Percentiles rank a stretch among this genome's conserved stretches.
Conservation (phyloP, 1,139 yeast species). For the Taiozyma onychis region DNA sequence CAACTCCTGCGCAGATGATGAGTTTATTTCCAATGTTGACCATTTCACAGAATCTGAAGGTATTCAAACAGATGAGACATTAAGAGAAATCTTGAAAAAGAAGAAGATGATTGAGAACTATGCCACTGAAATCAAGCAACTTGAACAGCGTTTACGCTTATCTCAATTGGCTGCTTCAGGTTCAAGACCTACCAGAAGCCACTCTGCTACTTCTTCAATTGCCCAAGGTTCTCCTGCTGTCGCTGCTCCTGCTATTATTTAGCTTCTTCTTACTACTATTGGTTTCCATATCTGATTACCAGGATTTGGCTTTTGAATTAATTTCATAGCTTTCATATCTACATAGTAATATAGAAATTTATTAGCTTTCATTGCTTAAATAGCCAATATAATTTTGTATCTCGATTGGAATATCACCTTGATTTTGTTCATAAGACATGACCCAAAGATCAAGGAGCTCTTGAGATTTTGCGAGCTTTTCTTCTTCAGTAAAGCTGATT, state of each 20-base stretch:
- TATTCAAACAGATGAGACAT: conserved; percentile 8
- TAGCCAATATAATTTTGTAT: not conserved
- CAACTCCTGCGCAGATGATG: conserved; percentile 3
- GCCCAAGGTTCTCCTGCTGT: not conserved
- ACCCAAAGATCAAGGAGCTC: conserved; percentile 26
- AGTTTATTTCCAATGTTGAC: conserved; percentile 1
- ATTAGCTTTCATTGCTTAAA: not conserved
- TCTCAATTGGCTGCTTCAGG: not conserved
- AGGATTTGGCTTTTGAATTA: too few relatives aligned
- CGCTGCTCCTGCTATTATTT: not conserved
- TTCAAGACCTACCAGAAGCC: not conserved
- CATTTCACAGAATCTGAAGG: conserved; percentile 1
- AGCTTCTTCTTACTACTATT: not conserved
- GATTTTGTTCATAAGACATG: conserved; percentile 13
- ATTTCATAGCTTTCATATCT: not conserved
- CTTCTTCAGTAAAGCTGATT: not conserved
- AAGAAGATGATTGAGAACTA: conserved; percentile 15
- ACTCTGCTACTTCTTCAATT: not conserved
- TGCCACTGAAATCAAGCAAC: conserved; percentile 14
- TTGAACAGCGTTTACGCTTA: conserved; percentile 13
- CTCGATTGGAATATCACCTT: conserved; percentile 1
- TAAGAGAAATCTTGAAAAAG: conserved; percentile 17
- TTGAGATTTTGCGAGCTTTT: conserved; percentile 9
- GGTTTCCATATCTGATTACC: too few relatives aligned
- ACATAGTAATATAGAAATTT: not conserved